Evolutionary conservation across 2,329 filamentous ascomycete species (phyloP).

Genomic region (Fusarium transvaalense): DNA sequence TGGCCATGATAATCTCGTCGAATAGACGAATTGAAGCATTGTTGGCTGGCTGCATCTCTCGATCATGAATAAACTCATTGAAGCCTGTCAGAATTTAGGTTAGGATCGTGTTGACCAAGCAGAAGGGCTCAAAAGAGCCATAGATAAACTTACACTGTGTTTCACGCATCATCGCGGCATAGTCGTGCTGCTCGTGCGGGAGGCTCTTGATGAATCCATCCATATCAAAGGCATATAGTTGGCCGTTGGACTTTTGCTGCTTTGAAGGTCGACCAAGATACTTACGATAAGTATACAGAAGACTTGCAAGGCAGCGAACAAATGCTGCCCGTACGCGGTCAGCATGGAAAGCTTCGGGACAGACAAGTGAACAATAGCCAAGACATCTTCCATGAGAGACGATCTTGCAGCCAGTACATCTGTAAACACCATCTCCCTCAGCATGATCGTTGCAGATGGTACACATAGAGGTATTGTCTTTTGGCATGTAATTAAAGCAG

Average conservation of each 20-base stretch:
- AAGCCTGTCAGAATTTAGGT: constrained; percentile 58
- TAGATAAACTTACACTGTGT: constrained; percentile 68
- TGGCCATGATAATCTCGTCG: constrained; percentile 86
- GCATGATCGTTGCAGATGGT: constrained; percentile 82
- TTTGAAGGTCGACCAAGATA: constrained; percentile 69
- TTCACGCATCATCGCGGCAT: constrained; percentile 72
- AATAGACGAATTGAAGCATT: constrained; percentile 80
- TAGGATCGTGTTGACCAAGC: constrained; percentile 8
- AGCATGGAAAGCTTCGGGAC: constrained; percentile 70
- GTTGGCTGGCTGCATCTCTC: constrained; percentile 73
- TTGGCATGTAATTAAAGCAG: constrained; percentile 75
- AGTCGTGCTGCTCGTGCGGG: constrained; percentile 75
- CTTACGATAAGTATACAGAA: constrained; percentile 76
- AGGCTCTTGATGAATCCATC: constrained; percentile 73
- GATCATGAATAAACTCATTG: constrained; percentile 87
- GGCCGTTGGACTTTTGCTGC: constrained; percentile 71
- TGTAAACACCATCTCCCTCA: constrained; percentile 79
- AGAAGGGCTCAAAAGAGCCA: not conserved
- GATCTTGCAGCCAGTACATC: constrained; percentile 74
- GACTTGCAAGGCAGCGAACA: constrained; percentile 73
- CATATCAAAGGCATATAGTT: constrained; percentile 74
- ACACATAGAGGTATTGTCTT: constrained; percentile 73
- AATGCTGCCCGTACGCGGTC: constrained; percentile 74
- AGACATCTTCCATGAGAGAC: constrained; percentile 71
- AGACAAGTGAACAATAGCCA: constrained; percentile 73